These are phyloP conservation scores for Penicillium taxi DNA, from an alignment of 495 filamentous ascomycete species.

Conservation along the genomic window DNA sequence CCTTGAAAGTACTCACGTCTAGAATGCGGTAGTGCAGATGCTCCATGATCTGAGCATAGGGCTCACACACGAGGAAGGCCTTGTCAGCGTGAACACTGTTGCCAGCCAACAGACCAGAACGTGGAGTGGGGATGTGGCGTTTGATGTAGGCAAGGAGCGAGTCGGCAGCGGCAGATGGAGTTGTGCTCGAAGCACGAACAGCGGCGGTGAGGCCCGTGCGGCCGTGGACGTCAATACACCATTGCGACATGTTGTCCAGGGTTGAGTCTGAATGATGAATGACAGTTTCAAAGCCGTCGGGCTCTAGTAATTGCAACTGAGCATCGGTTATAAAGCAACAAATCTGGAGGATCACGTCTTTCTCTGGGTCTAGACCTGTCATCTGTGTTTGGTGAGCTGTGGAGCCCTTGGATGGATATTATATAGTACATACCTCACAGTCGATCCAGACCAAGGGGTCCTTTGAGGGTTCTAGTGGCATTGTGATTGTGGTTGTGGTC, in stretches of 20 bases:
- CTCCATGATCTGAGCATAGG: conserved; percentile 63
- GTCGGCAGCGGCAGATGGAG: conserved; percentile 61
- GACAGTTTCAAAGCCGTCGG: conserved; percentile 67
- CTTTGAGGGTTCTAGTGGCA: conserved; percentile 42
- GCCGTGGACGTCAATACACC: conserved; percentile 58
- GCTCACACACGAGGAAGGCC: conserved; percentile 66
- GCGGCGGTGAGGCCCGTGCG: conserved; percentile 71
- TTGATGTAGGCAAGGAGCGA: conserved; percentile 71
- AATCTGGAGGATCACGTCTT: conserved; percentile 82
- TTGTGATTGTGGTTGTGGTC: conserved; percentile 12
- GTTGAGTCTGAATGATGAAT: conserved; percentile 65
- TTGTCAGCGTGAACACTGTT: conserved; percentile 89
- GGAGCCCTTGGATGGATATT: conserved; percentile 3
- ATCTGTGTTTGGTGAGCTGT: conserved; percentile 50
- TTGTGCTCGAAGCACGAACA: conserved; percentile 65
- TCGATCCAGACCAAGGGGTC: conserved; percentile 80
- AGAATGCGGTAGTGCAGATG: conserved; percentile 84
- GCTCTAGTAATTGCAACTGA: conserved; percentile 67
- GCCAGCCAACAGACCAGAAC: conserved; percentile 68
- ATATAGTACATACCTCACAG: conserved; percentile 57
- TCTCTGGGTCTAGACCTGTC: conserved; percentile 77
- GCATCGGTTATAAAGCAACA: conserved; percentile 87
- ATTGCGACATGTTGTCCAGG: conserved; percentile 69
- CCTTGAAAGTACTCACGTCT: conserved; percentile 87
- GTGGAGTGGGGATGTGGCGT: conserved; percentile 53